Base-by-base conservation (phyloP, 345 rosid genomes). In the Gossypium mustelinum region DNA sequence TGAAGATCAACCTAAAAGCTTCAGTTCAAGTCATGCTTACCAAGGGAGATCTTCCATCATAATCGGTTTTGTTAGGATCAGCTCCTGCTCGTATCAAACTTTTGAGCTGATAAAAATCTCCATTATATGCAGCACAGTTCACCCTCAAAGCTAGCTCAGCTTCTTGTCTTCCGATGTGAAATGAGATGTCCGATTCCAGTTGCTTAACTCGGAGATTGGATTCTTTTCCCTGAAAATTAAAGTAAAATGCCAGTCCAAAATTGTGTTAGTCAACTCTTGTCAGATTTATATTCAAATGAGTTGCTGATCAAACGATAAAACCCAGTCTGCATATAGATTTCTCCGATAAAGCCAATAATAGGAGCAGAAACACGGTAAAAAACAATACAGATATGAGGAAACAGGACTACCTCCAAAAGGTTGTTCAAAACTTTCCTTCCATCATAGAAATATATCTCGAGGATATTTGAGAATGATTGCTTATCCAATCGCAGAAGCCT, bases 111-210 rank as follows among this genome's bases (percentile, higher is more conserved):
- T 83, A 81, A 45, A 90, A 65, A 70, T 96, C 98, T 72, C 99
- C 98, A 77, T 96, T 81, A 76, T 82, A 90, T 79, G 97, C 92
- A 65, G 95, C 90, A 82, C 78, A 93, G 75, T 91, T 96, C 72
- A 96, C 90, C 74, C 86, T 91, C 70, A 93, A 81, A 72, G 98
- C 97, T 78, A 93, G 97, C 78, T 96, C 99, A 72, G 91, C 89
- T 86, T 96, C 99, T 86, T 96, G 99, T 85, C 86, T 93, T 62
- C 87, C 93, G 47, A 96, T 93, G 74, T 96, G 97, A 85, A 90
- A 84, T 79, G 90, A 76, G 74, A 96, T 79, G 71, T 96, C 99
- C 9, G 94, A 85, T 80, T 89, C 97, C 73, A 96, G 77, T 76
- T 88, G 89, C 84, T 92, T 92, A 63, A 89, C 75, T 75, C 89